phyloP scores from a whole-genome alignment of 768 basidiomycete genomes.

The Mrakia frigida region DNA sequence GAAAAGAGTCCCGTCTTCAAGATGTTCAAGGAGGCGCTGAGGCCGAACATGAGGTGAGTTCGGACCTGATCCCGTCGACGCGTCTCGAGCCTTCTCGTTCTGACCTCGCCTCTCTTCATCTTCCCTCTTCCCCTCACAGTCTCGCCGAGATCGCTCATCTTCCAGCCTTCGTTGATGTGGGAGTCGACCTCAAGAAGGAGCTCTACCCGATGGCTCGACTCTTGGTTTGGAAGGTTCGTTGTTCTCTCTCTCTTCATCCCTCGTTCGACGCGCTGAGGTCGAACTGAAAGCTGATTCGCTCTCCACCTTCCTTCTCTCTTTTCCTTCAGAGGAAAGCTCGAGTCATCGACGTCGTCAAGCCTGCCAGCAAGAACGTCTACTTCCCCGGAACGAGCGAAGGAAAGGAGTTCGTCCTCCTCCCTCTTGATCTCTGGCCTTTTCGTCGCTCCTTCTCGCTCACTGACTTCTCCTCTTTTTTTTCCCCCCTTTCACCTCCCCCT shows the following conservation, averaged over 20 bases:
- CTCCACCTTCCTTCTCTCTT: not conserved
- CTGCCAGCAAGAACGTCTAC: conserved; percentile 71
- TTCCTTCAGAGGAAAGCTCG: conserved; percentile 61
- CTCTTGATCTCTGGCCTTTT: conserved; percentile 31
- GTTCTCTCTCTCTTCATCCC: not conserved
- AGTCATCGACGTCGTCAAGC: conserved; percentile 77
- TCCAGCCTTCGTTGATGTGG: conserved; percentile 34
- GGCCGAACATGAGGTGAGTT: conserved; percentile 37
- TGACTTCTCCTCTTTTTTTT: conserved; percentile 9
- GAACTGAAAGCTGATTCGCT: not conserved
- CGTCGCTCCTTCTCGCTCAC: too few relatives aligned
- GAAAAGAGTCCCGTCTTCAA: conserved; percentile 45
- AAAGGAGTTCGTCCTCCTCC: conserved; percentile 16
- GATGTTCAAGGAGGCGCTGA: conserved; percentile 42
- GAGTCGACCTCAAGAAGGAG: conserved; percentile 49
- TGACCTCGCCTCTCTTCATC: not conserved
- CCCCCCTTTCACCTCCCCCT: conserved; percentile 32
- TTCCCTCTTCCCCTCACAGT: conserved; percentile 30
- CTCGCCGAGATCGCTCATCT: conserved; percentile 42
- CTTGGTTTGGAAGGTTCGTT: conserved; percentile 69
- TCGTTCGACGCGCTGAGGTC: not conserved
- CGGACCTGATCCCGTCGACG: not conserved
- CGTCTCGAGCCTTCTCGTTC: not conserved
- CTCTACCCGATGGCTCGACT: conserved; percentile 87
- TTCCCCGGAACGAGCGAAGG: conserved; percentile 51